These are phyloP conservation scores for Neurospora sp. DNA, from an alignment of 2,329 filamentous ascomycete genomes.

Conservation along the genomic window DNA sequence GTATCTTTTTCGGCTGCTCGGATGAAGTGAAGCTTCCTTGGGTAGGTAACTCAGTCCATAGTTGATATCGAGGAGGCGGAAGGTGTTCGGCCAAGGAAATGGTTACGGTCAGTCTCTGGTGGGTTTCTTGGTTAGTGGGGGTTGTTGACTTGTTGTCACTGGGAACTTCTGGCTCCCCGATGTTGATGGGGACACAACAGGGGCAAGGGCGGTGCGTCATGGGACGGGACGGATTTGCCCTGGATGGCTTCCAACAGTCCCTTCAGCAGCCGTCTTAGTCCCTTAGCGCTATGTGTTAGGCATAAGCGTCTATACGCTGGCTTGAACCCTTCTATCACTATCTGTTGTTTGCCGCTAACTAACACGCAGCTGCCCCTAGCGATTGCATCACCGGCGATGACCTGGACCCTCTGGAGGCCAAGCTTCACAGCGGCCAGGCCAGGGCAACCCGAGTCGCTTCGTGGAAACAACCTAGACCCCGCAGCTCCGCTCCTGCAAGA, in stretches of 20 bases:
- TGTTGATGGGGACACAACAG: neutral
- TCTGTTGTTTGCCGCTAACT: neutral
- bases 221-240: neutral
- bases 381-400: neutral
- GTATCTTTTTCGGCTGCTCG: neutral
- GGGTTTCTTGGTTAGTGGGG: neutral
- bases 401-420: neutral
- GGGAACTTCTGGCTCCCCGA: neutral
- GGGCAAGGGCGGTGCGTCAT: neutral
- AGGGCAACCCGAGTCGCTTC: neutral
- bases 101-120: neutral
- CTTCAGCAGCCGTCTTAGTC: neutral
- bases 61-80: neutral
- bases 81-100: neutral
- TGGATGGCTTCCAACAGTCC: neutral
- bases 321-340: neutral
- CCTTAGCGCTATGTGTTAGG: neutral
- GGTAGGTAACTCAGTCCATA: neutral
- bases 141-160: neutral
- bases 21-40: neutral
- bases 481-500: neutral
- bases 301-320: neutral
- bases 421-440: neutral
- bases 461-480: neutral
- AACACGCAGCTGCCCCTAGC: neutral